Conservation (phyloP, 1,284 basidiomycete species). For the Heterobasidion parviporum region DNA sequence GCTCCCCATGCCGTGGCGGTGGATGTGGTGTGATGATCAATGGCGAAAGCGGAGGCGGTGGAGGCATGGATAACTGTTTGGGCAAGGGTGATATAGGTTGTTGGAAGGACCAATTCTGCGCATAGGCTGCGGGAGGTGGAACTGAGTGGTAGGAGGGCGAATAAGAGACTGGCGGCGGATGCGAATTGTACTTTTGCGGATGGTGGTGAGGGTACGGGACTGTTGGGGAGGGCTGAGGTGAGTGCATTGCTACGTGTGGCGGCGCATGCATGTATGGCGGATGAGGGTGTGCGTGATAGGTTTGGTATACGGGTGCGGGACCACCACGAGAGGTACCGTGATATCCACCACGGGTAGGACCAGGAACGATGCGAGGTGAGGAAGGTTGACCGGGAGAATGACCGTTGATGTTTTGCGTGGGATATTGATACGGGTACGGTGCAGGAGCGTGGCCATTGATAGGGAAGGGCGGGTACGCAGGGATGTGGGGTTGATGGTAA, state of each 20-base stretch:
- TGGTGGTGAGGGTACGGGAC: conserved; percentile 9
- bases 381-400: conserved; percentile 9
- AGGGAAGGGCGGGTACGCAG: conserved; percentile 21
- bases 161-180: conserved; percentile 17
- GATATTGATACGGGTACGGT: conserved; percentile 11
- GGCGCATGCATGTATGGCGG: conserved; percentile 4
- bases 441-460: conserved; percentile 8
- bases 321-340: conserved; percentile 8
- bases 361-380: conserved; percentile 8
- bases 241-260: conserved; percentile 2
- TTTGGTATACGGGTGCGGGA: conserved; percentile 8
- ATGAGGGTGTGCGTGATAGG: conserved; percentile 8
- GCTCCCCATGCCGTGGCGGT: conserved; percentile 10
- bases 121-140: conserved; percentile 12
- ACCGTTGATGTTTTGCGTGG: conserved; percentile 9
- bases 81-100: conserved; percentile 25
- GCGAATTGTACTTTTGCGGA: conserved; percentile 18
- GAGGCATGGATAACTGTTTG: conserved; percentile 29
- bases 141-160: conserved; percentile 18
- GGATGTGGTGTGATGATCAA: conserved; percentile 19
- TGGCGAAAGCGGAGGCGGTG: conserved; percentile 24
- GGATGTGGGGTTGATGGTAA: conserved; percentile 20
- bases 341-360: conserved; percentile 7
- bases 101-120: conserved; percentile 9
- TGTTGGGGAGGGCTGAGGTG: conserved; percentile 4